Evolutionary conservation across 768 basidiomycete species (phyloP).

Genomic region (Trametes elegans): DNA sequence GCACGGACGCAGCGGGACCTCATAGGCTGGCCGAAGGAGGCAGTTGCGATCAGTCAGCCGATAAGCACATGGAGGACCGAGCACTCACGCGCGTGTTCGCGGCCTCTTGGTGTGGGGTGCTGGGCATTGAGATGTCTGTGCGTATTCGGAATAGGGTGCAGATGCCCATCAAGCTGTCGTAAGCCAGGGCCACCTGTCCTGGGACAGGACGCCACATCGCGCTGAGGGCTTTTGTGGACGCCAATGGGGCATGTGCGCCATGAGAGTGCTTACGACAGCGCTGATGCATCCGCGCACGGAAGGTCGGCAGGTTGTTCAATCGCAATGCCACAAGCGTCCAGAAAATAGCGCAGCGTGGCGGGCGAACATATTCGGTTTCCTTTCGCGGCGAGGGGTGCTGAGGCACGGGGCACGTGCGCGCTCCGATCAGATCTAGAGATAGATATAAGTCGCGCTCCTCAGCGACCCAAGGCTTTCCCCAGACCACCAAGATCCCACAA

Average conservation of each 20-base stretch:
- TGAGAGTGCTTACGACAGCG: slow-evolving; percentile 12
- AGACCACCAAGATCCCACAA: slow-evolving; percentile 14
- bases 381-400: not conserved
- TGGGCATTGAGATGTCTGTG: not conserved
- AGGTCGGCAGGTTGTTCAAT: not conserved
- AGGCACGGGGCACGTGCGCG: slow-evolving; percentile 1
- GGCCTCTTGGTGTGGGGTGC: not conserved
- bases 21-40: not conserved
- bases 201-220: not conserved
- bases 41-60: too few species aligned
- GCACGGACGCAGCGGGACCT: not conserved
- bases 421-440: slow-evolving; percentile 5
- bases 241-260: not conserved
- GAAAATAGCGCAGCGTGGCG: slow-evolving; percentile 9
- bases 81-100: too few species aligned
- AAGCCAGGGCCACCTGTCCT: not conserved
- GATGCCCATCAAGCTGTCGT: not conserved
- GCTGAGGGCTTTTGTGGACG: not conserved
- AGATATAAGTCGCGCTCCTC: slow-evolving; percentile 15
- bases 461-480: not conserved
- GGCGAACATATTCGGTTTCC: slow-evolving; percentile 12
- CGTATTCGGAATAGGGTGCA: not conserved
- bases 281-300: not conserved
- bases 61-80: too few species aligned
- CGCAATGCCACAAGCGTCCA: not conserved